These are phyloP conservation scores for Alisma plantagoaquatica DNA, from an alignment of 106 monocot species.

Conservation along the genomic window DNA sequence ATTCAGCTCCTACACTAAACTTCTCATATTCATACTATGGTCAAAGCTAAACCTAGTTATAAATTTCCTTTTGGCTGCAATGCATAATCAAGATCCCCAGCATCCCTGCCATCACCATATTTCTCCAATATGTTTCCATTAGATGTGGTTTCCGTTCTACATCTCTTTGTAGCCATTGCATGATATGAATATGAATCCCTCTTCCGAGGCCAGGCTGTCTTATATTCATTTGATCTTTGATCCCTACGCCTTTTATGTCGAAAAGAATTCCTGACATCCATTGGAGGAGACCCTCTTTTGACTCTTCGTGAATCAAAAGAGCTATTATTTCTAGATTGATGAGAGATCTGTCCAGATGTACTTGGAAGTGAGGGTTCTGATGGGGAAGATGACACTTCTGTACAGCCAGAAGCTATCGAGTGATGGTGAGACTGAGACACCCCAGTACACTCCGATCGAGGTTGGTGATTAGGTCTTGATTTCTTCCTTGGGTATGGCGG, in stretches of 20 bases:
- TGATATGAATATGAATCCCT: constrained; percentile 5
- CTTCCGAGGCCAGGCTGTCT: constrained; percentile 18
- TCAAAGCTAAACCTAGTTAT: no score
- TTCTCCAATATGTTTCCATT: no score
- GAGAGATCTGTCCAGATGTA: neutral
- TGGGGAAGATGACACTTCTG: neutral
- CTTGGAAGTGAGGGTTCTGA: neutral
- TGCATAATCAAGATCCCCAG: no score
- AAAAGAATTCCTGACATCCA: constrained; percentile 16
- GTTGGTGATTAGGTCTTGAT: constrained; percentile 1
- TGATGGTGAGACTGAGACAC: neutral
- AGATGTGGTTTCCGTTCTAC: no score
- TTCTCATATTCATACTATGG: no score
- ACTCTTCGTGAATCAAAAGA: neutral
- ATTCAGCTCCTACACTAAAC: no score
- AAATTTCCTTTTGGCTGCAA: no score
- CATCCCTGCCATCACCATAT: no score
- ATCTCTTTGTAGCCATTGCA: no score
- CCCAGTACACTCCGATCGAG: neutral
- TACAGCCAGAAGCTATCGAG: neutral
- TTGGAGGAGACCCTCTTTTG: constrained; percentile 11
- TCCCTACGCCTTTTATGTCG: constrained; percentile 6
- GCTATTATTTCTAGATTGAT: neutral
- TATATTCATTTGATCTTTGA: constrained; percentile 8
- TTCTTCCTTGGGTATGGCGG: constrained; percentile 42